These are phyloP conservation scores for Chalciporus piperatus DNA, from an alignment of 768 basidiomycete genomes.

Conservation along the genomic window DNA sequence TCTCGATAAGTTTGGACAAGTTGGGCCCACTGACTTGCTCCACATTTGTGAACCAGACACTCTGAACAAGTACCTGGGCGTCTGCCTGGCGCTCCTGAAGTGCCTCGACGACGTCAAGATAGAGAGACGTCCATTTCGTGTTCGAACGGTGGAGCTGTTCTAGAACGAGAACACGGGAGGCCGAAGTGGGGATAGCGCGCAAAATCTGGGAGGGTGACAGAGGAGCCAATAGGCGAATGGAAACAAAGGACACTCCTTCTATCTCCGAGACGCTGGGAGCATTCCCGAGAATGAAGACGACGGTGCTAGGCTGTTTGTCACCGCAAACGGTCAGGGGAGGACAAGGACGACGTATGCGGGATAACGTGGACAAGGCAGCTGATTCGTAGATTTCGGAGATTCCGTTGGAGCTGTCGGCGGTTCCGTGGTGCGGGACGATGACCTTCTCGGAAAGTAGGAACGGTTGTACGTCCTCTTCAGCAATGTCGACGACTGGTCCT, in stretches of 20 bases:
- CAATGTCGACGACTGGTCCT: conserved; percentile 46
- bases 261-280: conserved; percentile 40
- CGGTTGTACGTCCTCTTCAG: conserved; percentile 55
- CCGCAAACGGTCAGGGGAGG: conserved; percentile 53
- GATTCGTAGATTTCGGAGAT: conserved; percentile 60
- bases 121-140: conserved; percentile 86
- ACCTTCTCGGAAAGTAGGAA: conserved; percentile 55
- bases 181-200: conserved; percentile 56
- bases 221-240: conserved; percentile 67
- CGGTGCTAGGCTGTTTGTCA: conserved; percentile 55
- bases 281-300: conserved; percentile 70
- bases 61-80: conserved; percentile 54
- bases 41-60: conserved; percentile 57
- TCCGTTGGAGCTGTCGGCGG: conserved; percentile 6
- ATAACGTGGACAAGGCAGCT: conserved; percentile 61
- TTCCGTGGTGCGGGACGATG: conserved; percentile 27
- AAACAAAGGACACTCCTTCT: conserved; percentile 62
- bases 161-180: conserved; percentile 69
- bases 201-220: conserved; percentile 56
- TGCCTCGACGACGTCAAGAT: conserved; percentile 74
- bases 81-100: conserved; percentile 58
- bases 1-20: conserved; percentile 51
- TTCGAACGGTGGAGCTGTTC: conserved; percentile 77
- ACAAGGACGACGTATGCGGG: conserved; percentile 59
- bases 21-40: conserved; percentile 39